Evolutionary conservation across 768 basidiomycete species (phyloP), one percentile per base, ranked within the genome.

Genomic region (Chalciporus pseudorubinellus): DNA sequence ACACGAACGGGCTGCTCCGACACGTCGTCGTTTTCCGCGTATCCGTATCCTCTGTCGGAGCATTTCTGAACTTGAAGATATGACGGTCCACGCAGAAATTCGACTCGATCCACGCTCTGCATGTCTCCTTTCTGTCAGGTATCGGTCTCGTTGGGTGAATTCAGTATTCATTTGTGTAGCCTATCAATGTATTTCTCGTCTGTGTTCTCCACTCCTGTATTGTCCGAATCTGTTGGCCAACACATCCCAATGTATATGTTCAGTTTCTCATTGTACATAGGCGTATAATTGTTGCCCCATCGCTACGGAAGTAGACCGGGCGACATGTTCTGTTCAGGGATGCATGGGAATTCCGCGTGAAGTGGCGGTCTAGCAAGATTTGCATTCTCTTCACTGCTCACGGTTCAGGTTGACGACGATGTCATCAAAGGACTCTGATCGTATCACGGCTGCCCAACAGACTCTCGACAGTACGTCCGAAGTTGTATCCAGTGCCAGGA

Each of bases 391-490:
- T n/a, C n/a, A n/a, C n/a, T n/a, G n/a, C n/a, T n/a, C n/a, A n/a
- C n/a, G n/a, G 34, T 36, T 7, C n/a, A 16, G 16, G 3, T 16
- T 16, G 34, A 36, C 34, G 22, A 29, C 36, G 10, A 72, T 71
- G 72, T 67, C 75, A 14, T 73, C 74, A 18, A 77, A 74, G 60
- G 84, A 85, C 60, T 66, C 81, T 47, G 82, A 85, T 59, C 76
- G 82, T 39, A 78, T 80, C 53, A 73, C 72, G 33, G 82, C 84
- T 52, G 85, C 85, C 9, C 82, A 85, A 56, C 79, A 85, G 58
- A 87, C 85, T 4, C 74, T 87, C 10, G 85, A 87, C 59, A 85
- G 85, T 85, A 61, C 53, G 84, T 77, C 22, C 21, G 19, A 26
- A 21, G 38, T 26, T 7, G 12, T 16, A 45, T 55, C 18, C 58